phyloP scores from a whole-genome alignment of 73 alveolate species.

The Symbiodinium natans region DNA sequence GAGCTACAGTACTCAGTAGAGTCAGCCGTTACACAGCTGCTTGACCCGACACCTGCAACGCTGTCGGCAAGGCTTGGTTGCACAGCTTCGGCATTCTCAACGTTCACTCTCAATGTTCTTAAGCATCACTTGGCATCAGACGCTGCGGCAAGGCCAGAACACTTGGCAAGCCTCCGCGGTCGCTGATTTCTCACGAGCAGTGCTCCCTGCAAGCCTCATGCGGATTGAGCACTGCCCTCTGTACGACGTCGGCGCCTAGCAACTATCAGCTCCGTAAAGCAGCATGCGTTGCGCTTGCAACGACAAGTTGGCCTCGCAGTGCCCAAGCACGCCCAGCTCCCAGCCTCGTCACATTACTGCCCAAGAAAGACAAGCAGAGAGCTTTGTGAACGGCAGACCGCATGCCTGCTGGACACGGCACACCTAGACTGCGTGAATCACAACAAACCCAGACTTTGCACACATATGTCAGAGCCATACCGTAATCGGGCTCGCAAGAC shows the following conservation, averaged over 20 bases:
- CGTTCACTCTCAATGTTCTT: no score
- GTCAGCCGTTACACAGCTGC: no score
- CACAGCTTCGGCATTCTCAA: not conserved
- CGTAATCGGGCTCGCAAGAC: not conserved
- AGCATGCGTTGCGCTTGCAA: not conserved
- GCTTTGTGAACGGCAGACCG: not conserved
- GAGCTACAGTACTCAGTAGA: no score
- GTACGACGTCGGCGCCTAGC: not conserved
- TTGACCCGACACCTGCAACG: no score
- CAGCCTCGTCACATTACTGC: not conserved
- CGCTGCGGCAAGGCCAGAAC: not conserved
- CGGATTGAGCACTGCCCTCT: not conserved
- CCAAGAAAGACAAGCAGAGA: not conserved
- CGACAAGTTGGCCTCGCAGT: not conserved
- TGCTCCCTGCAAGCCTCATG: not conserved
- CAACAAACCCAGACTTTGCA: not conserved
- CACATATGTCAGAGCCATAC: not conserved
- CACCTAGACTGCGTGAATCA: not conserved
- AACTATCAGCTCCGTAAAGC: not conserved
- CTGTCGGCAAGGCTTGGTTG: not conserved
- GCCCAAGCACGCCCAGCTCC: not conserved
- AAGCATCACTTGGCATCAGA: not conserved
- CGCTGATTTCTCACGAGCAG: not conserved
- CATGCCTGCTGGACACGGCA: not conserved
- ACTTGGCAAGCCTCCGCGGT: not conserved